Evolutionary conservation across 139 green algal genomes (phyloP).

Genomic region (Picocystis salinarum): DNA sequence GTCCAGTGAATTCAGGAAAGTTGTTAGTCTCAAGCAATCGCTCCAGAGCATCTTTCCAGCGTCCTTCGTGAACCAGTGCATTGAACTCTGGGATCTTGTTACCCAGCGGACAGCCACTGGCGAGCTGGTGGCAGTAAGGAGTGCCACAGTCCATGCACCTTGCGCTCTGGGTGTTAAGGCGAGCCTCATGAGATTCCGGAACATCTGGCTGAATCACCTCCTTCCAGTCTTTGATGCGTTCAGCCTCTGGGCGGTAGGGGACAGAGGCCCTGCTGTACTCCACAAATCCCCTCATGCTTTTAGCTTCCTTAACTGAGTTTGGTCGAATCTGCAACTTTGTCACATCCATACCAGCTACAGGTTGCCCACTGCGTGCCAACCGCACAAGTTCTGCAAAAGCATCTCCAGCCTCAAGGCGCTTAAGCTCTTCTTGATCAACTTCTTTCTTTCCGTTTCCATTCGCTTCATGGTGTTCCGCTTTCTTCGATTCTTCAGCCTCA

Average conservation of each 20-base stretch:
- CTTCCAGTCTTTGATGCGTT: conserved; percentile 72
- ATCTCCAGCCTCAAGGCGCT: no score
- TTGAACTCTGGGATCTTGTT: conserved; percentile 97
- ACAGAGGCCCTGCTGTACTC: conserved; percentile 64
- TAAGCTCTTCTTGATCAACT: no score
- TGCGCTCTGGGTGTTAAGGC: conserved; percentile 73
- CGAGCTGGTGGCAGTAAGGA: conserved; percentile 76
- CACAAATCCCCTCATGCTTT: conserved; percentile 68
- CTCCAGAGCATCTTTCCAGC: conserved; percentile 76
- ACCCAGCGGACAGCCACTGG: conserved; percentile 67
- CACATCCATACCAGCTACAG: no score
- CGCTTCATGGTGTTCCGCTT: conserved; percentile 32
- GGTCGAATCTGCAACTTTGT: no score
- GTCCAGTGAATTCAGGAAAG: conserved; percentile 89
- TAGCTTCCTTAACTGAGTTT: no score
- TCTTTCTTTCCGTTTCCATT: no score
- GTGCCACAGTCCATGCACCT: conserved; percentile 95
- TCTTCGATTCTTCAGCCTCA: conserved; percentile 30
- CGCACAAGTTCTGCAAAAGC: no score
- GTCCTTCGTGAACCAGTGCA: conserved; percentile 77
- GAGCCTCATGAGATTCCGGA: conserved; percentile 19
- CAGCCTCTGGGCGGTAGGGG: conserved; percentile 56
- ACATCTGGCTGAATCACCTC: conserved; percentile 39
- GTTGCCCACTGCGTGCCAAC: no score
- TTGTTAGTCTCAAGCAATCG: conserved; percentile 93